Percentiles rank a stretch among this genome's conserved stretches.
Evolutionary conservation across 2,329 filamentous ascomycete species (phyloP).

Genomic region (Fulvia fulva): DNA sequence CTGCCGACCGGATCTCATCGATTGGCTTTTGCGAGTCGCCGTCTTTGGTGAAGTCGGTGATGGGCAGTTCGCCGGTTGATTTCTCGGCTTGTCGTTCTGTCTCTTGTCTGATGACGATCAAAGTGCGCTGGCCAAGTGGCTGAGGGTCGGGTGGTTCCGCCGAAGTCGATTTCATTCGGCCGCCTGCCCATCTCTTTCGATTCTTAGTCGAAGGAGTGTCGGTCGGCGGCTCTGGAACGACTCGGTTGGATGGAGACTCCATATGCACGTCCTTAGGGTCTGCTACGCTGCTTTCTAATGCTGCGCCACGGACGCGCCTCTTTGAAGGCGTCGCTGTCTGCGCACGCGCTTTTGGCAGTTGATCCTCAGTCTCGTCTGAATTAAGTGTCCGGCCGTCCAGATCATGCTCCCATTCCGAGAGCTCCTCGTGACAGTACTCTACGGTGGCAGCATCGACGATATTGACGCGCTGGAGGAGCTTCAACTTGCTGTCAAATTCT

Average conservation of each 20-base stretch:
- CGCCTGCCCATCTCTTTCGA: slow-evolving; percentile 6
- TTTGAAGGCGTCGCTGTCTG: not conserved
- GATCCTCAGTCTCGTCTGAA: not conserved
- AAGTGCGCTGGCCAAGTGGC: slow-evolving; percentile 9
- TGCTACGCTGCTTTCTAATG: not conserved
- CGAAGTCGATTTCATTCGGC: slow-evolving; percentile 1
- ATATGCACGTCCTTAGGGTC: not conserved
- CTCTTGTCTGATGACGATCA: slow-evolving; percentile 10
- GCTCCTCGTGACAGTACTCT: slow-evolving; percentile 12
- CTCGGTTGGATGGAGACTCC: too few relatives aligned
- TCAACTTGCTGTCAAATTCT: slow-evolving; percentile 33
- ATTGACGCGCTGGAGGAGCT: slow-evolving; percentile 25
- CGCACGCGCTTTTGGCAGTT: not conserved
- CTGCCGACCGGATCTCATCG: slow-evolving; percentile 10
- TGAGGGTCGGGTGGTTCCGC: not conserved
- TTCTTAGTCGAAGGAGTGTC: not conserved
- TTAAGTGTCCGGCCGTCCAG: not conserved
- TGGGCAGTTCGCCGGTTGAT: not conserved
- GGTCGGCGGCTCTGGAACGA: not conserved
- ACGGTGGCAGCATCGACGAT: slow-evolving; percentile 12
- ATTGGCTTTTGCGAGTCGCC: not conserved
- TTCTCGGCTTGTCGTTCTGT: not conserved
- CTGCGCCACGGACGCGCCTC: not conserved
- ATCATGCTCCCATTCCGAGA: not conserved
- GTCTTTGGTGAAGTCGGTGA: slow-evolving; percentile 10